Evolutionary conservation across 2,329 filamentous ascomycete species (phyloP), one percentile per base, ranked within the genome.

Genomic region (Colletotrichum echinochloae): DNA sequence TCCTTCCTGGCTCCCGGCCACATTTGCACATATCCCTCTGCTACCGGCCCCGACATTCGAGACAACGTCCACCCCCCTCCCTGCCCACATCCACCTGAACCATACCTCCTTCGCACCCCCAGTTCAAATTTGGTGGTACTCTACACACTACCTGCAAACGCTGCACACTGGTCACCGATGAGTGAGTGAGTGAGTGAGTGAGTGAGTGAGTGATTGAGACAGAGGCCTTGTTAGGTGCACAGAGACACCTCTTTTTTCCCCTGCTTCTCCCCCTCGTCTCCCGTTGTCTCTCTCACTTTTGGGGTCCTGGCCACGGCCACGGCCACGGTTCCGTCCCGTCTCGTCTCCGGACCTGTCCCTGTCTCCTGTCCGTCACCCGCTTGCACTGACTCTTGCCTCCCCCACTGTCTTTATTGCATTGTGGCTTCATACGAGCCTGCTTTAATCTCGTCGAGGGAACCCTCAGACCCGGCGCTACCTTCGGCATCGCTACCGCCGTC

Each of bases 371-470:
- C 52, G 52, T 55, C 52, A 61, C 64, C 56, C 60, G 39, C 18
- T 41, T 60, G 48, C 61, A 55, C 61, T 69, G 66, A 69, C 66
- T 69, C 66, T 69, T 69, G 66, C 65, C 66, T 66, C 66, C 66
- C 66, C 66, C 66, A 69, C 67, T 51, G 63, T 66, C 67, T 70
- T 70, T 70, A 66, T 70, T 70, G 55, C 67, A 55, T 60, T 66
- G 66, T 70, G 56, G 63, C 67, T 70, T 70, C 67, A 70, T 61
- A 60, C 66, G 61, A 60, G 62, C 55, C 62, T 66, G 62, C 30
- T 56, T 69, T 69, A 69, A 69, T 69, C 62, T 69, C 66, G 49
- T 39, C 55, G 61, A 55, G 66, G 65, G 66, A 41, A 66, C 66
- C 65, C 67, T 66, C 67, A 60, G 61, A 56, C 66, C 62, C n/a